These are phyloP conservation scores for Solanum arcanum DNA, from an alignment of 257 asterid genomes.

Conservation along the genomic window DNA sequence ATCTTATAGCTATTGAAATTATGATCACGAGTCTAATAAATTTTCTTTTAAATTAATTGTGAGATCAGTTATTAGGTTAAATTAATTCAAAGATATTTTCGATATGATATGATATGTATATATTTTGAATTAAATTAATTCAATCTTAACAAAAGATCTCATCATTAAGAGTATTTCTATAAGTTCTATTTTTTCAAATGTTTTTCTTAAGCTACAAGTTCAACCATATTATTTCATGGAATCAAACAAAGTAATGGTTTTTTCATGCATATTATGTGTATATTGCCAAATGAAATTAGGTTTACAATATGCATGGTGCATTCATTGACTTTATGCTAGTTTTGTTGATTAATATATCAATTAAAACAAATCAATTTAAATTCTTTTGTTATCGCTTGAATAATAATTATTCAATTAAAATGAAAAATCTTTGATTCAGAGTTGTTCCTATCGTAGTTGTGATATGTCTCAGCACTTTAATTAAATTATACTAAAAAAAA, in stretches of 20 bases:
- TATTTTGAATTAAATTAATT: no score
- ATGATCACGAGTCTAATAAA: no score
- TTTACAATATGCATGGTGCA: neutral
- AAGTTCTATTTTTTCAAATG: no score
- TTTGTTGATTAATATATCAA: neutral
- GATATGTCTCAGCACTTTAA: rapidly evolving
- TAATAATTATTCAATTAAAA: neutral
- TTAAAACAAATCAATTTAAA: neutral
- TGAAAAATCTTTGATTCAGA: neutral
- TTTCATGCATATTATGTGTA: neutral
- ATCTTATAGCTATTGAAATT: neutral
- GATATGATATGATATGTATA: no score
- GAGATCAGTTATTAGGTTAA: no score
- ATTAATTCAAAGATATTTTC: no score
- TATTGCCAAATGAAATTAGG: neutral
- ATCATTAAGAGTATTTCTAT: neutral
- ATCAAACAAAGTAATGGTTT: neutral
- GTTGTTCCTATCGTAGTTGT: neutral
- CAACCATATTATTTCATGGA: no score
- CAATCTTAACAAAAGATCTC: neutral
- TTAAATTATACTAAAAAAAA: neutral
- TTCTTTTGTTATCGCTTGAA: neutral
- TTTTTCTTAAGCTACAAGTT: no score
- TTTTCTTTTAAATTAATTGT: no score
- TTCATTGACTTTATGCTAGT: neutral